Percentiles rank a stretch among this genome's conserved stretches.
phyloP scores from a whole-genome alignment of 2,329 filamentous ascomycete species.

The Fusarium sp. region DNA sequence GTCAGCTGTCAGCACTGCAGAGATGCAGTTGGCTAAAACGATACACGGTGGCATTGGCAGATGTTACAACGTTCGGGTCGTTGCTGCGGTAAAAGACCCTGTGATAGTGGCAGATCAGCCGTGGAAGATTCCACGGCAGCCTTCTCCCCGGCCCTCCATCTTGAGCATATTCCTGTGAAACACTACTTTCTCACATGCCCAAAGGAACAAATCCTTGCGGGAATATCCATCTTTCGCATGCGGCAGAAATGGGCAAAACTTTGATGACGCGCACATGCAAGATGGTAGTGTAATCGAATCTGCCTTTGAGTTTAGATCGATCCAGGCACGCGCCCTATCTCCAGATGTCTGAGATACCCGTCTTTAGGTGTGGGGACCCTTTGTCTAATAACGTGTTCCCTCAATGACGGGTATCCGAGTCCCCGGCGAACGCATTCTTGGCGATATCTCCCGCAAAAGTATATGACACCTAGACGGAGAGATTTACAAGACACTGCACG shows the following conservation, averaged over 20 bases:
- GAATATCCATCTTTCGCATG: not conserved
- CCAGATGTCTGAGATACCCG: slow-evolving; percentile 21
- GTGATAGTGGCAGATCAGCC: slow-evolving; percentile 3
- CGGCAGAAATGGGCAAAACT: slow-evolving; percentile 6
- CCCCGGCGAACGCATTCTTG: not conserved
- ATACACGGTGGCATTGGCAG: not conserved
- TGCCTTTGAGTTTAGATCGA: slow-evolving; percentile 15
- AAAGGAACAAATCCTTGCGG: too few species aligned
- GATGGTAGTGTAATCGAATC: slow-evolving; percentile 34
- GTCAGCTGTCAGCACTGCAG: not conserved
- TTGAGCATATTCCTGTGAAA: not conserved
- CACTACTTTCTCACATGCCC: slow-evolving; percentile 2
- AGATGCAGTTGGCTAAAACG: not conserved
- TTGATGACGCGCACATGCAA: slow-evolving; percentile 40
- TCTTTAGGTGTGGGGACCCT: not conserved
- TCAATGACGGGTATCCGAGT: slow-evolving; percentile 8
- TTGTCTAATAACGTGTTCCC: slow-evolving; percentile 1
- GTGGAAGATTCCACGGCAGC: not conserved
- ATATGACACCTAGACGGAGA: slow-evolving; percentile 35
- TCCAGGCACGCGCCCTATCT: slow-evolving; percentile 30
- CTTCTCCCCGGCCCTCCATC: not conserved
- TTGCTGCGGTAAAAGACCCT: not conserved
- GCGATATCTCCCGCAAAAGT: slow-evolving; percentile 9
- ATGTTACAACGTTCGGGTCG: not conserved
- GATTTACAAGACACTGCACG: slow-evolving; percentile 10